Conservation (phyloP, 1,139 yeast species). For the Sugiyamaella sp. region DNA sequence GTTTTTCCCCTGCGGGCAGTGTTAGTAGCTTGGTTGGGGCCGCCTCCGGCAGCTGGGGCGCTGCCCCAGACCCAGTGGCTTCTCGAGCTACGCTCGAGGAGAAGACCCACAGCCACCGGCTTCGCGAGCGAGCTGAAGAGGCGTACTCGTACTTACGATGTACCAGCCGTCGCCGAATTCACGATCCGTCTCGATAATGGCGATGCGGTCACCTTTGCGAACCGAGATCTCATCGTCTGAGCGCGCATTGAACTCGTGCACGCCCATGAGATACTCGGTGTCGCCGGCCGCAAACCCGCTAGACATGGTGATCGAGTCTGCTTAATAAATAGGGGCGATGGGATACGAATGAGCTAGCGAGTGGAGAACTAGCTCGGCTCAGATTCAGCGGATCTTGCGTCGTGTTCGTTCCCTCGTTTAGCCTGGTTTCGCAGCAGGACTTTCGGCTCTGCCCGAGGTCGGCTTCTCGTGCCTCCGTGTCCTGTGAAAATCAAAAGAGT, state of each 20-base stretch:
- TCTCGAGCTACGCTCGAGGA: no score
- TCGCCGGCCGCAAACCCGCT: not conserved
- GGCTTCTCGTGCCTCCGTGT: no score
- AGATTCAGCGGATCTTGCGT: no score
- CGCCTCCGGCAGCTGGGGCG: not conserved
- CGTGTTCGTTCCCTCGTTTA: no score
- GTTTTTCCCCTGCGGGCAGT: constrained; percentile 60
- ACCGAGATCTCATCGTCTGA: constrained; percentile 87
- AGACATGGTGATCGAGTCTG: not conserved
- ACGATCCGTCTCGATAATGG: constrained; percentile 87
- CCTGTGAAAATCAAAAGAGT: no score
- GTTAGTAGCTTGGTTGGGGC: constrained; percentile 1
- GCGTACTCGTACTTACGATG: constrained; percentile 43
- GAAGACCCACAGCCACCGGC: no score
- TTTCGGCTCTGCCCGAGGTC: no score
- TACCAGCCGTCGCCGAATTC: constrained; percentile 99
- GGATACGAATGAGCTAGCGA: not conserved
- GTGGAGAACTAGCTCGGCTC: no score
- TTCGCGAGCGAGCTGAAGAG: not conserved
- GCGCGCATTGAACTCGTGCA: constrained; percentile 84
- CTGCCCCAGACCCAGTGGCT: not conserved
- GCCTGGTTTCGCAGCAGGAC: no score
- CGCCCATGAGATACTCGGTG: constrained; percentile 50
- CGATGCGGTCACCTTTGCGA: constrained; percentile 80
- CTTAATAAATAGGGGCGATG: not conserved